Conservation (phyloP, 164 flowering plant genomes). For the Annona cherimola region DNA sequence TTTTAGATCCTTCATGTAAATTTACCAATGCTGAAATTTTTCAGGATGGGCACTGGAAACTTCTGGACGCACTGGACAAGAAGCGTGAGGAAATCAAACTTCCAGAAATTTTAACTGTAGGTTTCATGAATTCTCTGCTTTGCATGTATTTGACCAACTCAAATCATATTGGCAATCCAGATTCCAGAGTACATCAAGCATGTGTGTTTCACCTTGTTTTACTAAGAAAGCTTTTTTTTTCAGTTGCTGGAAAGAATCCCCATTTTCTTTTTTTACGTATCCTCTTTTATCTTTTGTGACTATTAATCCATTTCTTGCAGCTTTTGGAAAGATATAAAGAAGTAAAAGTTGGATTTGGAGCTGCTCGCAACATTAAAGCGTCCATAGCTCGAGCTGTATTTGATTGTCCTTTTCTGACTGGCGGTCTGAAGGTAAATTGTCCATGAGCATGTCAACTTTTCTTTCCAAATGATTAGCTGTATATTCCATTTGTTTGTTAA, state of each 20-base stretch:
- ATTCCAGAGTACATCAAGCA: neutral
- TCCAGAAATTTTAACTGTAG: conserved; percentile 50
- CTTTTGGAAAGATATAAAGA: conserved; percentile 46
- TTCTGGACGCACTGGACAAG: conserved; percentile 32
- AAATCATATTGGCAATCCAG: neutral
- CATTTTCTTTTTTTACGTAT: neutral
- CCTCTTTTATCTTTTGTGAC: neutral
- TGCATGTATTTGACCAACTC: neutral
- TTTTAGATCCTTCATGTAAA: neutral
- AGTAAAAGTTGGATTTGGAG: conserved; percentile 88
- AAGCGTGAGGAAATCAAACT: conserved; percentile 39
- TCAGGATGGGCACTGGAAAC: conserved; percentile 56
- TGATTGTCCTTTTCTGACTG: conserved; percentile 78
- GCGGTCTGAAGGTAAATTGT: conserved; percentile 47
- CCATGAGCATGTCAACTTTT: neutral
- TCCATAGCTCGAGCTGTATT: conserved; percentile 65
- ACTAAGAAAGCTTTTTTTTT: too few relatives aligned
- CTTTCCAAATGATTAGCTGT: neutral
- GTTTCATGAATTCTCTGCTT: conserved; percentile 15
- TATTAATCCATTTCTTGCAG: conserved; percentile 37
- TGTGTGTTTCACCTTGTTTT: neutral
- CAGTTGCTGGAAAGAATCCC: neutral
- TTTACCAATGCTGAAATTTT: conserved; percentile 13
- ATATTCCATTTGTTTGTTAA: neutral
- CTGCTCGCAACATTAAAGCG: conserved; percentile 46